Evolutionary conservation across 208 protist species (phyloP).

Genomic region (Trypanosoma cruzi): DNA sequence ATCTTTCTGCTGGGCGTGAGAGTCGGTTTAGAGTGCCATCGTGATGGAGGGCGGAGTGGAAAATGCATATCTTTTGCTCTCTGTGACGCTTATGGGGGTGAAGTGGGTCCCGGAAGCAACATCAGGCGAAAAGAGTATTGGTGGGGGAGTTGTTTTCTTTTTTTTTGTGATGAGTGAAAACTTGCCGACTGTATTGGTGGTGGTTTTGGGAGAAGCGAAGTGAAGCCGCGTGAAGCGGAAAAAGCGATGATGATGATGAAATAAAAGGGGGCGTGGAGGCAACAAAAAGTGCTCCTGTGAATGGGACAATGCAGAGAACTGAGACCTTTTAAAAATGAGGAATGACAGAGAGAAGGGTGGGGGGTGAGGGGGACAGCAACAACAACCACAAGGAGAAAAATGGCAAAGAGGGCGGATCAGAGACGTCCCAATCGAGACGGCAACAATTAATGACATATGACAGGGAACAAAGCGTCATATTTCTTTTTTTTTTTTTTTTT

Average conservation of each 20-base stretch:
- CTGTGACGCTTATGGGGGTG: neutral
- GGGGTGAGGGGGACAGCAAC: neutral
- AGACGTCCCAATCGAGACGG: neutral
- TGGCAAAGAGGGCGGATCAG: neutral
- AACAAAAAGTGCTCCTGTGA: neutral
- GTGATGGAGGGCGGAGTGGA: neutral
- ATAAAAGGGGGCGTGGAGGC: neutral
- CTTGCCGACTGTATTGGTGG: neutral
- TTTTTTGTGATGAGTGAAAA: neutral
- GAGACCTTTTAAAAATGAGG: neutral
- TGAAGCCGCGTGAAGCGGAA: neutral
- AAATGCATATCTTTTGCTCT: neutral
- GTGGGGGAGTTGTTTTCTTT: too few relatives aligned
- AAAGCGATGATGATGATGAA: neutral
- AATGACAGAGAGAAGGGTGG: neutral
- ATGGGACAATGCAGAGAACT: neutral
- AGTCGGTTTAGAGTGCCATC: neutral
- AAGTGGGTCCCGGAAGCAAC: neutral
- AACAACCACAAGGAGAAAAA: neutral
- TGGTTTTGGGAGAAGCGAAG: neutral
- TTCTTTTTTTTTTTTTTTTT: neutral
- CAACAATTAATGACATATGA: neutral
- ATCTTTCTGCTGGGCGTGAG: neutral
- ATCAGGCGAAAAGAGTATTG: neutral
- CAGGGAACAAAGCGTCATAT: neutral